These are phyloP conservation scores for Citrus trifoliata DNA, from an alignment of 345 rosid genomes.

Conservation along the genomic window DNA sequence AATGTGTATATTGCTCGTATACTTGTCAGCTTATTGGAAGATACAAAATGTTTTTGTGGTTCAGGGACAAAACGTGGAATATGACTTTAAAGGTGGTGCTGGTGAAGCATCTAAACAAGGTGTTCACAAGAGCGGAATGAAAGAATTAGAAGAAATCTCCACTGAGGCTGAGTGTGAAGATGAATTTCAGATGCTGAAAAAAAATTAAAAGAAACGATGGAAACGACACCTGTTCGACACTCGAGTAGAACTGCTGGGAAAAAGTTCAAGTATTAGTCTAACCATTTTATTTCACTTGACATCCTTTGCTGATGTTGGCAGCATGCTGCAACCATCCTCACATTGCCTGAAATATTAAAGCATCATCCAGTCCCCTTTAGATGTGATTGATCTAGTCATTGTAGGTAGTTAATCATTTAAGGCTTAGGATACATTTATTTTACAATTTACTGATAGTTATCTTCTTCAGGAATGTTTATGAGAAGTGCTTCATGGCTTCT, in stretches of 20 bases:
- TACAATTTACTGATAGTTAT: background rate
- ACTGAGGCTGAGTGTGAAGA: conserved; percentile 47
- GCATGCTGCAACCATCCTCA: background rate
- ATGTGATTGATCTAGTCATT: background rate
- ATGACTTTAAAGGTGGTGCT: conserved; percentile 78
- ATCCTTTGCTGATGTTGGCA: background rate
- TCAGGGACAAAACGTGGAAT: conserved; percentile 51
- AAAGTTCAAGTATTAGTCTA: conserved; percentile 51
- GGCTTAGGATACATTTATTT: background rate
- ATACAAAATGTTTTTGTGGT: conserved; percentile 17
- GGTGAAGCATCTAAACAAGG: conserved; percentile 37
- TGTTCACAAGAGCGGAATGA: conserved; percentile 31
- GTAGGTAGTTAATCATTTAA: background rate
- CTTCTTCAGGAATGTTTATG: background rate
- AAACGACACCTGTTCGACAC: conserved; percentile 59
- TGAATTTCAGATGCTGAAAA: conserved; percentile 42
- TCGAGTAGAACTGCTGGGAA: conserved; percentile 71
- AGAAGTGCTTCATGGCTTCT: conserved; percentile 1
- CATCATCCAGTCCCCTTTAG: background rate
- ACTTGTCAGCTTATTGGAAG: background rate
- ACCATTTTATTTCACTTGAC: conserved; percentile 16
- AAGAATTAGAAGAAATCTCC: conserved; percentile 41
- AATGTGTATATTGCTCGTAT: background rate
- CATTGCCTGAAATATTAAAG: background rate
- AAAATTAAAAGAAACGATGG: conserved; percentile 35